phyloP scores from a whole-genome alignment of 2,329 filamentous ascomycete species.

The Lachnellula occidentalis region DNA sequence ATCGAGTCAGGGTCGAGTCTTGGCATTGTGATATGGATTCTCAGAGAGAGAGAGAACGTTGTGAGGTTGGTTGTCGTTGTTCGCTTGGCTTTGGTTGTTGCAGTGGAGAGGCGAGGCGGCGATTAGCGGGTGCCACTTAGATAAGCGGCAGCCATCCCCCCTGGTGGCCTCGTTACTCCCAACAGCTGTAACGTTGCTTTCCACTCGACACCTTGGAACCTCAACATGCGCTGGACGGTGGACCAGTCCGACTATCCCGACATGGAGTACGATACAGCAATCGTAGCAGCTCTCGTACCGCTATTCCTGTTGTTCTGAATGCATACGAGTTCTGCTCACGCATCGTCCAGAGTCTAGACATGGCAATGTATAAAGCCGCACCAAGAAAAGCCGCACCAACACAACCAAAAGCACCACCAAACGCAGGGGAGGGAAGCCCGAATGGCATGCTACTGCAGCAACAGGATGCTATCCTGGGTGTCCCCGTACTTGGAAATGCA shows the following conservation, averaged over 20 bases:
- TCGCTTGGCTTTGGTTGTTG: too few species aligned
- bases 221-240: neutral
- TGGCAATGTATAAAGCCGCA: neutral
- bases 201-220: neutral
- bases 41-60: too few species aligned
- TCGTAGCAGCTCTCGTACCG: too few species aligned
- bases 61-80: too few species aligned
- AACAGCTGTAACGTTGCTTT: constrained; percentile 8
- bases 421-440: neutral
- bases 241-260: too few species aligned
- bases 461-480: neutral
- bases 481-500: neutral
- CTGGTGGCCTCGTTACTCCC: neutral
- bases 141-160: neutral
- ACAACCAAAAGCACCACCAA: neutral
- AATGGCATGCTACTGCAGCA: neutral
- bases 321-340: neutral
- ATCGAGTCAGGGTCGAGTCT: neutral
- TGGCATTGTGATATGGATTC: too few species aligned
- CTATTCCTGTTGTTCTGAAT: neutral
- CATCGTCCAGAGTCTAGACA: too few species aligned
- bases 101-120: neutral
- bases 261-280: too few species aligned
- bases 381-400: neutral
- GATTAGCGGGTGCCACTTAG: neutral